Evolutionary conservation across 2,329 filamentous ascomycete species (phyloP).

Genomic region (Madurella fahalii): DNA sequence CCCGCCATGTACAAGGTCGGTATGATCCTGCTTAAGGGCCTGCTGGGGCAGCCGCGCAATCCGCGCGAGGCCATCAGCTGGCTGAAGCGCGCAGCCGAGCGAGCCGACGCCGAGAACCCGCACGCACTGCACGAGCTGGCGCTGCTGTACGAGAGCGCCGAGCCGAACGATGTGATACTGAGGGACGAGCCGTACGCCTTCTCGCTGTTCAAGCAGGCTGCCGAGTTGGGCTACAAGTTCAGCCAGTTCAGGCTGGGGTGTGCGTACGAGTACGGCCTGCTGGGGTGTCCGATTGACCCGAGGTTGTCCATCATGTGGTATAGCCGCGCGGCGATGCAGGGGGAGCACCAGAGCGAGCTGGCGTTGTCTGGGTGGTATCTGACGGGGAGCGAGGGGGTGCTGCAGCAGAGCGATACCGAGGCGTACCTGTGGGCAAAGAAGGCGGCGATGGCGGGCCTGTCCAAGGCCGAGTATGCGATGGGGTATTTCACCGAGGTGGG

Average conservation of each 20-base stretch:
- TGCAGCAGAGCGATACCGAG: conserved; percentile 90
- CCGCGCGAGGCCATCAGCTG: conserved; percentile 82
- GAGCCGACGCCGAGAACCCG: conserved; percentile 83
- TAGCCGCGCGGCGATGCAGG: conserved; percentile 81
- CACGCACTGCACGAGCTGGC: conserved; percentile 90
- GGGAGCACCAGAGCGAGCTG: conserved; percentile 88
- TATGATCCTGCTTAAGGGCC: conserved; percentile 89
- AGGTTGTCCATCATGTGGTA: conserved; percentile 91
- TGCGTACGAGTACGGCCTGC: conserved; percentile 81
- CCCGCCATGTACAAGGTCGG: conserved; percentile 98
- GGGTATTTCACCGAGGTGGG: conserved; percentile 96
- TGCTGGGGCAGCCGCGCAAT: conserved; percentile 82
- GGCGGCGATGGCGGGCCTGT: conserved; percentile 78
- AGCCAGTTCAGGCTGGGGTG: conserved; percentile 86
- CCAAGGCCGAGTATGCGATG: conserved; percentile 97
- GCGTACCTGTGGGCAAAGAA: conserved; percentile 97
- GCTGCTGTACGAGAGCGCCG: conserved; percentile 60
- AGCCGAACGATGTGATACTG: conserved; percentile 66
- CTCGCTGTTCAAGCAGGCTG: conserved; percentile 79
- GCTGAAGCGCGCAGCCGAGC: conserved; percentile 89
- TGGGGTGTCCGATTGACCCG: conserved; percentile 79
- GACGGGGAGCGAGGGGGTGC: conserved; percentile 80
- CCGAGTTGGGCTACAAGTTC: conserved; percentile 88
- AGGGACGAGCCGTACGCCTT: conserved; percentile 78
- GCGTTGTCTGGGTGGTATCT: conserved; percentile 90